Base-by-base conservation (phyloP, 805 yeast genomes). In the Yarrowia sp. region DNA sequence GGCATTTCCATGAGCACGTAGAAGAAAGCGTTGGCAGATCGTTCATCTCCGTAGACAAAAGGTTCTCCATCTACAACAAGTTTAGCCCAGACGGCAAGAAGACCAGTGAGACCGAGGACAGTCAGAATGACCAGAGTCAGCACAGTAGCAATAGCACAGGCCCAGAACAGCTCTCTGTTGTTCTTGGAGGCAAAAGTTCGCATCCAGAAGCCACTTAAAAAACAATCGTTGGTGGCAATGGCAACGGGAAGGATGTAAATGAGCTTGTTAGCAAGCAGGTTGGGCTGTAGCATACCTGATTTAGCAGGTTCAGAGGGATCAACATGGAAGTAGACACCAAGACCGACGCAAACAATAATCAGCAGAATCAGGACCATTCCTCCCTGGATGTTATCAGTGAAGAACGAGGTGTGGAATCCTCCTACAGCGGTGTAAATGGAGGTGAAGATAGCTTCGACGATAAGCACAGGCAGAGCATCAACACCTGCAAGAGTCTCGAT, bases 161-260 rank as follows among this genome's bases (percentile, higher is more conserved):
- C 96, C 69, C 90, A 83, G 74, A 83, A 74, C 71, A 92, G 80
- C 72, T 92, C 97, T 69, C 80, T 84, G 76, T 92, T 85, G 8
- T 90, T 78, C 68, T 84, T 84, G 7, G 96, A 87, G 6, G 98
- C 96, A 79, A 92, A 92, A 0, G 98, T 90, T 72, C 98, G 81
- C 67, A 92, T 78, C 98, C 98, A 92, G 74, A 92, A 92, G 0
- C 97, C 97, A 35, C 96, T 84, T 81, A 92, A 78, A 76, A 92
- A 92, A 74, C 92, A 85, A 73, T 91, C 97, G 72, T 92, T 92
- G 38, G 97, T 89, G 64, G 91, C 83, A 72, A 92, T 89, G 33
- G 98, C 97, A 35, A 92, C 87, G 8, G 87, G 83, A 69, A 92
- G 79, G 68, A 92, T 92, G 74, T 91, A 92, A 33, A 92, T 74